Base-by-base conservation (phyloP, 2,329 filamentous ascomycete species). In the Nothophoma quercina region DNA sequence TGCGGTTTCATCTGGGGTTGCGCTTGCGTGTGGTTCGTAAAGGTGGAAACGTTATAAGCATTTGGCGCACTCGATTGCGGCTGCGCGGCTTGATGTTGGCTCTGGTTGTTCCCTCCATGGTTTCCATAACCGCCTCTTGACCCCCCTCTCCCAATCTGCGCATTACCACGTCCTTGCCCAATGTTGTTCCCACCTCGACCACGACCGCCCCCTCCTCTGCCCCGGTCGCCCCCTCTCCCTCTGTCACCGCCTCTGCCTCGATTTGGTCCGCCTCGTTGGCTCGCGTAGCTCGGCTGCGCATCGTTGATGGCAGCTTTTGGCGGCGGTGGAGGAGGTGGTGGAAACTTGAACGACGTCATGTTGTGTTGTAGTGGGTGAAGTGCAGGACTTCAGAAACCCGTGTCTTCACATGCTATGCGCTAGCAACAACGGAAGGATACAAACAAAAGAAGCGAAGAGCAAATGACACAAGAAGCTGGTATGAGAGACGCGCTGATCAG, bases 311-410 rank as follows among this genome's bases (percentile, higher is more conserved):
- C 38, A 36, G 71, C 66, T 61, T 68, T 73, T 33, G 68, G 67
- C 33, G 71, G 71, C 51, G 73, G 73, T 15, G 79, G 79, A 30
- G 79, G 79, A 25, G 78, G 79, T 33, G 78, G 79, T n/a, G 79
- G 79, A 43, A 80, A 81, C 15, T 72, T 75, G 62, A 73, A 81
- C 65, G 51, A 65, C 63, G 64, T 61, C 68, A 72, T 72, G 2
- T 18, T 49, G n/a, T 22, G 13, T 3, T 19, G 15, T 49, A n/a
- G 12, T 43, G 15, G 19, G 40, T 50, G 43, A 47, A 53, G 33
- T 42, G 32, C 9, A 9, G 38, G 43, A 53, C 50, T 47, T 33
- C 32, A 8, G 13, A 15, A 30, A 18, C 15, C n/a, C 2, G 29
- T 8, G 15, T 30, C 4, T 16, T 54, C 44, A 54, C 44, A 49